phyloP scores from a whole-genome alignment of 1,284 basidiomycete genomes.

The Cutaneotrichosporon arboriforme region DNA sequence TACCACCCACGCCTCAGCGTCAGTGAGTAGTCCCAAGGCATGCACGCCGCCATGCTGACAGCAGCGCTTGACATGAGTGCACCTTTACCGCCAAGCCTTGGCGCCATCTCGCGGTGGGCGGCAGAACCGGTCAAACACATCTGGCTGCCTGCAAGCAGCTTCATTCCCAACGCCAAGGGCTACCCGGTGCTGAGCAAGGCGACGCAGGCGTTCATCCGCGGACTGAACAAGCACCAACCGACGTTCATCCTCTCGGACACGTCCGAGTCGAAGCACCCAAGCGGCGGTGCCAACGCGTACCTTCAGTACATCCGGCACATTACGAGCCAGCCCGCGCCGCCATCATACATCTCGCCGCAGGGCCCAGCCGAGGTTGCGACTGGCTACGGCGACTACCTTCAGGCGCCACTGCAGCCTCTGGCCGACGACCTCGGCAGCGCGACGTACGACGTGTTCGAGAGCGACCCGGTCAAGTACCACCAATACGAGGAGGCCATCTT shows the following conservation, averaged over 20 bases:
- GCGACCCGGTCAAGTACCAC: constrained; percentile 87
- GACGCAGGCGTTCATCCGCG: constrained; percentile 78
- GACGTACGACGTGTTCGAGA: constrained; percentile 96
- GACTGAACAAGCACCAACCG: constrained; percentile 79
- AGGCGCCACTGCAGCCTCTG: constrained; percentile 91
- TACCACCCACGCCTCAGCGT: constrained; percentile 76
- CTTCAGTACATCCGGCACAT: constrained; percentile 81
- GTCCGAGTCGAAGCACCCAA: constrained; percentile 58
- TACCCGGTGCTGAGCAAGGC: constrained; percentile 94
- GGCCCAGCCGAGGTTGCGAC: constrained; percentile 76
- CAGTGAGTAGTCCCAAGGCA: constrained; percentile 55
- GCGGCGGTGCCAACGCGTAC: constrained; percentile 82
- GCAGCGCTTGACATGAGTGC: constrained; percentile 83
- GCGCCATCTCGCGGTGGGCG: constrained; percentile 74
- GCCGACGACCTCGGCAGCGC: constrained; percentile 94
- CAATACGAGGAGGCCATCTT: constrained; percentile 93
- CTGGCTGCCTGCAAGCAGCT: constrained; percentile 80
- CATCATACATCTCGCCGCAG: constrained; percentile 34
- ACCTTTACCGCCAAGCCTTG: constrained; percentile 69
- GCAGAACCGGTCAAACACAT: constrained; percentile 86
- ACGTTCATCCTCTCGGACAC: constrained; percentile 73
- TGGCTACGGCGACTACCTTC: constrained; percentile 91
- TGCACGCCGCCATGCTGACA: not conserved
- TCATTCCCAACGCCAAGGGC: constrained; percentile 92
- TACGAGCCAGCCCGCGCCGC: constrained; percentile 57